Base-by-base conservation (phyloP, 345 rosid genomes). In the Cardiospermum halicacabum region DNA sequence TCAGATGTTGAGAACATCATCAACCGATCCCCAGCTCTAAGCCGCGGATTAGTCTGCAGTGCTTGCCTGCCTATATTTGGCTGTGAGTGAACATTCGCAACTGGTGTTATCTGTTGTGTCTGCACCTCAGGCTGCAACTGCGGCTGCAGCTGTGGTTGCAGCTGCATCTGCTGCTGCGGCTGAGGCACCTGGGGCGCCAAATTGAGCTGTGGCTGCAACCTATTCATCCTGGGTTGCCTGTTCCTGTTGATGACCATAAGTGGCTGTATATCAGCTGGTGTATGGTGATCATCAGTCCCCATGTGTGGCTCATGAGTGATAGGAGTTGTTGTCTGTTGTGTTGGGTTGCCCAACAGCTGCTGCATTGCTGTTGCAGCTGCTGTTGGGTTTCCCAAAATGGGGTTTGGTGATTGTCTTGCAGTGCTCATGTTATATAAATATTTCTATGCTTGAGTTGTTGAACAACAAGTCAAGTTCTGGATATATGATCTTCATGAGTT, bases 1-100 rank as follows among this genome's bases (percentile, higher is more conserved):
- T 91, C 88, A 22, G 85, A 78, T 10, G 68, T 36, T 22, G 85
- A 73, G 60, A 81, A 81, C 74, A 69, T 69, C 74, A 69, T 69
- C 5, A 78, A 66, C 53, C 79, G 71, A 47, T 80, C 69, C 42
- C 79, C 80, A 39, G 79, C 74, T 77, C 42, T 78, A 34, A 28
- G 54, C 11, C 64, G 24, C 28, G 50, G 74, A 58, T 71, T 48
- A n/a, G n/a, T n/a, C 64, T 28, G 58, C 65, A 56, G 53, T 49
- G 53, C 21, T n/a, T 54, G 53, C 16, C 19, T 65, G 27, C 7
- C n/a, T n/a, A n/a, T 19, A 15, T 30, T 40, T 36, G 72, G 13
- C 4, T 26, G 53, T 0, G 13, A 40, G 50, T 22, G 68, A 3
- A 10, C 3, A 34, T 11, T 15, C 19, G 21, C 21, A 12, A 7